Conservation (phyloP, 2,329 filamentous ascomycete genomes). For the Boeremia exigua region DNA sequence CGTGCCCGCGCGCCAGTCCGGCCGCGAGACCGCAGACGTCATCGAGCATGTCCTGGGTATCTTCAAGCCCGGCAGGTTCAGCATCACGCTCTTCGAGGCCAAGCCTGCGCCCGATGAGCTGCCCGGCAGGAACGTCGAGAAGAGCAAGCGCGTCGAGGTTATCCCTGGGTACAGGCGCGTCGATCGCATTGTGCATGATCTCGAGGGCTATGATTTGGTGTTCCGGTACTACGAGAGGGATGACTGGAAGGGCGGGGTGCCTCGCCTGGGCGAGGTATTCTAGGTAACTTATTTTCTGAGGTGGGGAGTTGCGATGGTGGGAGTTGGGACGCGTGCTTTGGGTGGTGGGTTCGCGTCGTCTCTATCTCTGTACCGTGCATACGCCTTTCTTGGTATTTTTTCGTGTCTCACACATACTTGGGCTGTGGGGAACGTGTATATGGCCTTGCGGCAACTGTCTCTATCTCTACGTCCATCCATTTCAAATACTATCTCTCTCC, state of each 20-base stretch:
- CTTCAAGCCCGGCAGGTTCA: conserved; percentile 97
- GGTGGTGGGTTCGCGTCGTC: too few species aligned
- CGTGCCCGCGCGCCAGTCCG: conserved; percentile 85
- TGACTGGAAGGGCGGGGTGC: conserved; percentile 73
- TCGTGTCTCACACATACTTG: too few species aligned
- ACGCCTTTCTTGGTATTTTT: too few species aligned
- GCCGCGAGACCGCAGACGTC: conserved; percentile 86
- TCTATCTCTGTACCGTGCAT: not conserved
- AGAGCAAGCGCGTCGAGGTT: conserved; percentile 67
- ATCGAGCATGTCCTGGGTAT: conserved; percentile 94
- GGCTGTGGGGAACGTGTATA: too few species aligned
- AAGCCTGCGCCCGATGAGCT: conserved; percentile 64
- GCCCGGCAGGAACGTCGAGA: conserved; percentile 50
- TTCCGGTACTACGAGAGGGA: conserved; percentile 96
- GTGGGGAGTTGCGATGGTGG: not conserved
- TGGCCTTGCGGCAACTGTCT: too few species aligned
- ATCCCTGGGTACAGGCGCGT: conserved; percentile 87
- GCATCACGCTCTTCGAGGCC: conserved; percentile 93
- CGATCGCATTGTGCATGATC: conserved; percentile 94
- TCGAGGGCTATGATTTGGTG: conserved; percentile 95
- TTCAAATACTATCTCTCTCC: too few species aligned
- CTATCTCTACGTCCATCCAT: too few species aligned
- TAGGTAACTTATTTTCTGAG: not conserved
- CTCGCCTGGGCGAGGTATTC: conserved; percentile 63
- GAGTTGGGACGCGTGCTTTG: not conserved